phyloP scores from a whole-genome alignment of 495 filamentous ascomycete genomes.

The Annulohypoxylon nitens region DNA sequence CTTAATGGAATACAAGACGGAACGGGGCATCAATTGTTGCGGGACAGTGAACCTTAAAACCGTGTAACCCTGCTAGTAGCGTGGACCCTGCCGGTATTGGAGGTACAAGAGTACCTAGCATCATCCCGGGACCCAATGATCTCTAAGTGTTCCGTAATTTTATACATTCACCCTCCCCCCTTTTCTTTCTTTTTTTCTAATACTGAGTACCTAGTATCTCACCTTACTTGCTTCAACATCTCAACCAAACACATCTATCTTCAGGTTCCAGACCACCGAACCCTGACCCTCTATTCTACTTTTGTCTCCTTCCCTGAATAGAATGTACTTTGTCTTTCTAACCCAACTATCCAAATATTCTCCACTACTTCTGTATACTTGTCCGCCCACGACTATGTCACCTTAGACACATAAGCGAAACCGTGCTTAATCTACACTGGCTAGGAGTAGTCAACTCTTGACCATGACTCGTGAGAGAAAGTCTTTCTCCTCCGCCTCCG shows the following conservation, averaged over 20 bases:
- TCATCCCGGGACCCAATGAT: neutral
- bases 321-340: slow-evolving; percentile 17
- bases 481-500: slow-evolving; percentile 25
- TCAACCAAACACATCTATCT: slow-evolving; percentile 27
- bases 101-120: slow-evolving; percentile 9
- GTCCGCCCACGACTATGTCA: slow-evolving; percentile 16
- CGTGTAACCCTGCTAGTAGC: neutral
- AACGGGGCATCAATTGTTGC: slow-evolving; percentile 30
- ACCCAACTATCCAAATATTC: slow-evolving; percentile 1
- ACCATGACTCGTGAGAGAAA: slow-evolving; percentile 21
- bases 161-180: slow-evolving; percentile 26
- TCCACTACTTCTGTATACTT: slow-evolving; percentile 33
- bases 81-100: slow-evolving; percentile 5
- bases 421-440: slow-evolving; percentile 17
- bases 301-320: slow-evolving; percentile 34
- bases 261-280: slow-evolving; percentile 32
- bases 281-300: slow-evolving; percentile 13
- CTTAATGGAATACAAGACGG: slow-evolving; percentile 17
- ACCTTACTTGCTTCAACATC: slow-evolving; percentile 12
- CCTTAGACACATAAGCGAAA: slow-evolving; percentile 17
- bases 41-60: slow-evolving; percentile 10
- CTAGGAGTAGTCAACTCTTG: slow-evolving; percentile 15
- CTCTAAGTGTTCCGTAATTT: neutral
- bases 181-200: neutral
- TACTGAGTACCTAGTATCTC: neutral